Evolutionary conservation across 2,329 filamentous ascomycete species (phyloP), one percentile per base, ranked within the genome.

Genomic region (Monosporascus ibericus): DNA sequence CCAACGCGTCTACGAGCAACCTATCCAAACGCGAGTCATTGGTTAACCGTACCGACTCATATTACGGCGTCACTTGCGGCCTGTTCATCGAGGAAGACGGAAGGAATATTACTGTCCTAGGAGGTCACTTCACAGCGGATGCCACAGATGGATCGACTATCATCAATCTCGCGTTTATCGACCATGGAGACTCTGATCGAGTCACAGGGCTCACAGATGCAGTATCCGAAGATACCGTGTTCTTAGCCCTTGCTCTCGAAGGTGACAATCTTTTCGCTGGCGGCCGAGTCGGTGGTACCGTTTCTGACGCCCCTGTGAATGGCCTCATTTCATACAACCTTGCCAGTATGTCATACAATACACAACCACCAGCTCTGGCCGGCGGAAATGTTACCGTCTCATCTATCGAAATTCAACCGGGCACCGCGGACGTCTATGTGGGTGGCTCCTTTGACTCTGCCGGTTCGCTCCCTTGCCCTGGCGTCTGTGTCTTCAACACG

Each of bases 271-370:
- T 97, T 4, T 97, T 86, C 64, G 90, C 89, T 24, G 94, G 92
- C 60, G 95, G 94, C 22, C 80, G 80, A 40, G 74, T 99, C 44
- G 86, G 82, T 24, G 94, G 92, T 47, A 83, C 72, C 1, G 75
- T 92, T 44, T 78, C 81, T 49, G 79, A 79, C 30, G 79, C 75
- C 22, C 71, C 72, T 17, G 74, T 96, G 49, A 82, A 79, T 55
- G 94, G 92, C 2, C 74, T 99, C 15, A 73, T 96, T 36, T 80
- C 87, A 0, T 97, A 94, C 68, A 84, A 96, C 65, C 75, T 99
- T 17, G 73, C 74, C 2, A 78, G 75, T 47, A 81, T 80, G 50
- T 75, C 77, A 2, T 91, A 88, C 60, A 74, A 75, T 52, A 78
- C 77, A 2, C 91, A 96, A 63, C 90, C 92, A 1, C 85, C 91